A percentile compares a stretch with the other conserved stretches of the same genome.
Evolutionary conservation across 805 yeast genomes (phyloP).

Genomic region (Saccharomyces mikatae): DNA sequence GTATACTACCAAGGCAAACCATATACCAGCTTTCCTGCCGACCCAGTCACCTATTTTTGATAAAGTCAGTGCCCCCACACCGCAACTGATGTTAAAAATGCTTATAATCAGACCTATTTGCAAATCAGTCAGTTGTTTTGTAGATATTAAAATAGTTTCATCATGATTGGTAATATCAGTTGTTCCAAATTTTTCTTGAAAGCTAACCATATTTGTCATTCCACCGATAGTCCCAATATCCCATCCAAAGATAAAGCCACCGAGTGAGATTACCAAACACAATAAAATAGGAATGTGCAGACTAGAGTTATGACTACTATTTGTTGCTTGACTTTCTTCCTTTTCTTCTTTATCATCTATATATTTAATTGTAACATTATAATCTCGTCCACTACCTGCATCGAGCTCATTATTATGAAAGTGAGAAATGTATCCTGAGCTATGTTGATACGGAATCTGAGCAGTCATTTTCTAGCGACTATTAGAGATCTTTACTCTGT

Average conservation of each 20-base stretch:
- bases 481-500: background rate
- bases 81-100: constrained; percentile 61
- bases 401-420: background rate
- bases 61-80: constrained; percentile 55
- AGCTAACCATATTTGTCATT: constrained; percentile 53
- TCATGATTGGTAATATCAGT: constrained; percentile 23
- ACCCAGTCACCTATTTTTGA: constrained; percentile 50
- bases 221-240: constrained; percentile 76
- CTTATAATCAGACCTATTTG: constrained; percentile 46
- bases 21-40: constrained; percentile 56
- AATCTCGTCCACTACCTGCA: background rate
- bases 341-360: background rate
- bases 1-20: constrained; percentile 46
- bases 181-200: constrained; percentile 43
- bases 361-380: background rate
- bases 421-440: background rate
- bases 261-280: constrained; percentile 55
- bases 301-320: background rate
- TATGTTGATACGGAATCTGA: background rate
- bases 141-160: constrained; percentile 27
- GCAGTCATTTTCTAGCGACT: background rate
- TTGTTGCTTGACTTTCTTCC: background rate
- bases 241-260: constrained; percentile 68
- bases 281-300: constrained; percentile 18
- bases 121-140: constrained; percentile 17